A percentile compares a stretch with the other conserved stretches of the same genome.
These are phyloP conservation scores for Mercurialis annua DNA, from an alignment of 345 rosid genomes.

Conservation along the genomic window DNA sequence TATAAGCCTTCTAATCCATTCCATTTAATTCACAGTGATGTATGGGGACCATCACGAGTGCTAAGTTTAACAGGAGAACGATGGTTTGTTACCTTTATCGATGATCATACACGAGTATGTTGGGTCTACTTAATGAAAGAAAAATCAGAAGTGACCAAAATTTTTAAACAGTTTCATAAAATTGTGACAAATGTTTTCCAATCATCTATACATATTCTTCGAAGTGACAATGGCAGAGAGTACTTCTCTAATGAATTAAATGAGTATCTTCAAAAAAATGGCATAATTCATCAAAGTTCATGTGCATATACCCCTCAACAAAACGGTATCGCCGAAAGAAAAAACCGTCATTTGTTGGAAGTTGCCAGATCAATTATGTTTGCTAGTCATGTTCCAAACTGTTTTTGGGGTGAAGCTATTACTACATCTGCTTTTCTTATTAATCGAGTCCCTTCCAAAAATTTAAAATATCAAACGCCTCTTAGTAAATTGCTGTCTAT, in stretches of 20 bases:
- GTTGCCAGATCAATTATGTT: background rate
- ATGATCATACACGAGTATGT: conserved; percentile 1
- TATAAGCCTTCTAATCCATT: background rate
- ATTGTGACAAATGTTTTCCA: no score
- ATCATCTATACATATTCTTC: background rate
- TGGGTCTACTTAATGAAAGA: background rate
- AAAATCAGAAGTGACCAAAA: background rate
- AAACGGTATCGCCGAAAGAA: background rate
- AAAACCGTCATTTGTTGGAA: background rate
- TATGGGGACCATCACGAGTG: background rate
- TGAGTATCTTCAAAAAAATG: background rate
- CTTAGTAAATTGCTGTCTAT: background rate
- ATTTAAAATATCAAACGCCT: background rate
- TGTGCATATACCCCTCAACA: background rate
- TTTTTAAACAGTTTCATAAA: background rate
- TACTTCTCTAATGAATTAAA: background rate
- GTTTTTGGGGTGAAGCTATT: background rate
- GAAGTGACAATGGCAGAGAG: background rate
- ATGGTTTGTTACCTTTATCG: conserved; percentile 8
- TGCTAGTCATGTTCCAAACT: background rate
- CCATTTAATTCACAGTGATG: conserved; percentile 1
- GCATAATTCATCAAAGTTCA: background rate
- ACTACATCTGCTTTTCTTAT: background rate
- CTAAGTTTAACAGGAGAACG: background rate
- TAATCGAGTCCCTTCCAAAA: background rate